These are phyloP conservation scores for Nicotiana knightiana DNA, from an alignment of 257 asterid species.

Conservation along the genomic window DNA sequence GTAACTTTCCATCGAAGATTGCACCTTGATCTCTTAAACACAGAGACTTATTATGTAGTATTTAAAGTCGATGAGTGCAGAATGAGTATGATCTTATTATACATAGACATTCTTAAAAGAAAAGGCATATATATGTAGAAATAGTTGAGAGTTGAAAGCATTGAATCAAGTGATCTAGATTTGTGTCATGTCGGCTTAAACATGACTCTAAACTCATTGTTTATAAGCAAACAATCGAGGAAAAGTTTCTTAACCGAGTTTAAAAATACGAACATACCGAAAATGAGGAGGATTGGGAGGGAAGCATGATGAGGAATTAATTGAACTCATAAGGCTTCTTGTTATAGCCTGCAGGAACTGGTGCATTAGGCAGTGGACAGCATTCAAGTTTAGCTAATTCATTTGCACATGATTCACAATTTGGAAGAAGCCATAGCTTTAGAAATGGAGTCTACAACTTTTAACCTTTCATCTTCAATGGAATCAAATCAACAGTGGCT, in stretches of 20 bases:
- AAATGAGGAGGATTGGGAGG: slow-evolving; percentile 28
- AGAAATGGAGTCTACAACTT: slow-evolving; percentile 20
- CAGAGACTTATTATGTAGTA: not conserved
- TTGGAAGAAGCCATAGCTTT: slow-evolving; percentile 52
- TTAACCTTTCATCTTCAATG: slow-evolving; percentile 23
- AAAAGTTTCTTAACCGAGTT: not conserved
- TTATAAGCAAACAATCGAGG: not conserved
- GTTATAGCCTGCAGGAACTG: slow-evolving; percentile 47
- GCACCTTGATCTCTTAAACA: not conserved
- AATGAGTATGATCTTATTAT: not conserved
- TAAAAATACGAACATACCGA: not conserved
- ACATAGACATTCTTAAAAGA: not conserved
- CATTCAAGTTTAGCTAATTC: slow-evolving; percentile 34
- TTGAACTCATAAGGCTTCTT: slow-evolving; percentile 44
- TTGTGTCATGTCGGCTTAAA: no score
- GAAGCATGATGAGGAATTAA: slow-evolving; percentile 27
- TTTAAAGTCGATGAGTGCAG: not conserved
- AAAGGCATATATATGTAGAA: no score
- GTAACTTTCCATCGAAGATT: not conserved
- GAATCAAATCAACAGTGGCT: slow-evolving; percentile 45
- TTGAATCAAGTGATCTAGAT: not conserved
- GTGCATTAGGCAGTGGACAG: slow-evolving; percentile 21
- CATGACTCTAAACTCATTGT: not conserved
- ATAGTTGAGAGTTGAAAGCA: not conserved
- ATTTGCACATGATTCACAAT: slow-evolving; percentile 38